Base-by-base conservation (phyloP, 1,284 basidiomycete species). In the Sanghuangporus baumii region DNA sequence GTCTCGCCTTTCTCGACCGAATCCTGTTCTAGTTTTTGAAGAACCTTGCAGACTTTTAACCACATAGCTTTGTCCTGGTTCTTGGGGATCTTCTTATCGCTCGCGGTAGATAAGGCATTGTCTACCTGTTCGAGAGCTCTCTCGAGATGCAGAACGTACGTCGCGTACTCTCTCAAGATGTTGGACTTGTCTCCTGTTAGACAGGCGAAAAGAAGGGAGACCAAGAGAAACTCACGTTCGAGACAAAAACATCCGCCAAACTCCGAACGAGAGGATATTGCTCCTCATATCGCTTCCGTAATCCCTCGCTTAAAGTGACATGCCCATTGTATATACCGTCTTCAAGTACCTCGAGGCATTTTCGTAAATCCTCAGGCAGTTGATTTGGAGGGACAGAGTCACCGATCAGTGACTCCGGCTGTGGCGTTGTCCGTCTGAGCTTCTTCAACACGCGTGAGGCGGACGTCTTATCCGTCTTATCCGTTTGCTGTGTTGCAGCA, bases 261-360 rank as follows among this genome's bases (percentile, higher is more conserved):
- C 89, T 91, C 59, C 94, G 82, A 41, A 97, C 94, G 23, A 97
- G 82, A 3, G 94, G 94, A 71, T 90, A 96, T 72, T 96, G 93
- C 70, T 96, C 93, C 64, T 95, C 93, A 66, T 96, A 96, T 51
- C 94, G 81, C 75, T 91, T 94, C 70, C 84, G 84, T 67, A 98
- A 75, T 23, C 89, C 89, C 55, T 91, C 87, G 59, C 87, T 89
- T 31, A 97, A 81, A 68, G 87, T 84, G 68, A 89, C 81, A 74
- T 98, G 94, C 2, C 95, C 94, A 55, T 93, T 86, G 57, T 96
- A 79, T 50, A 97, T 92, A 34, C 91, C 89, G 46, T 83, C 83
- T 67, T 92, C 87, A 31, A 96, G 85, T 9, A 93, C 90, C 69
- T 94, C 90, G 8, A 97, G 76, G 67, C 94, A 94, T 69, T 87